A percentile compares a stretch with the other conserved stretches of the same genome.
These are phyloP conservation scores for Punica granatum DNA, from an alignment of 345 rosid genomes.

Conservation along the genomic window DNA sequence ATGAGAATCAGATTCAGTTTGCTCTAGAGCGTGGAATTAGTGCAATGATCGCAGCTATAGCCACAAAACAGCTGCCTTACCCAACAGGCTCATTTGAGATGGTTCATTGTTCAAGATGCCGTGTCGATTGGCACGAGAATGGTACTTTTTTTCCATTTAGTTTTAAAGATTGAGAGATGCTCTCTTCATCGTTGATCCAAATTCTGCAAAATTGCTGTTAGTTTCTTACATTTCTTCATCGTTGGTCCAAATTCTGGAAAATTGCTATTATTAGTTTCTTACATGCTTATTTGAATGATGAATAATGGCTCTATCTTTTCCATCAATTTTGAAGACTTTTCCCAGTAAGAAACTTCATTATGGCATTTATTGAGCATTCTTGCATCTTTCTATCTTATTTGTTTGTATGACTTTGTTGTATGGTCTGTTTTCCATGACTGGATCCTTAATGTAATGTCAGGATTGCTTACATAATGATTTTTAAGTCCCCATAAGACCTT, in stretches of 20 bases:
- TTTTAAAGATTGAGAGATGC: background rate
- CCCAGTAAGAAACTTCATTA: background rate
- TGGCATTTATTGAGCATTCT: background rate
- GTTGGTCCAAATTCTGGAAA: too few species aligned
- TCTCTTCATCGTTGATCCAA: background rate
- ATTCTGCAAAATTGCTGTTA: background rate
- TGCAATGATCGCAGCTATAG: constrained; percentile 78
- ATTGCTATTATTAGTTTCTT: too few species aligned
- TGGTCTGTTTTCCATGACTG: background rate
- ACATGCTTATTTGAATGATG: too few species aligned
- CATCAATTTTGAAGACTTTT: background rate
- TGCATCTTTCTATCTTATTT: background rate
- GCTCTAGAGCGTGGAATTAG: constrained; percentile 87
- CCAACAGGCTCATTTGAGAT: constrained; percentile 87
- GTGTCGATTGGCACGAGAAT: constrained; percentile 92
- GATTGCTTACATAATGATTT: background rate
- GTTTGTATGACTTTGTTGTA: background rate
- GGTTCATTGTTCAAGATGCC: constrained; percentile 98
- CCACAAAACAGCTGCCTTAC: constrained; percentile 83
- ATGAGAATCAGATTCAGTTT: constrained; percentile 98
- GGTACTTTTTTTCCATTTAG: constrained; percentile 31
- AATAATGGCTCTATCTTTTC: background rate
- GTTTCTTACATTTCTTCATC: background rate
- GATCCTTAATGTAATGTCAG: background rate
- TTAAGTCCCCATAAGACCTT: background rate